Evolutionary conservation across 2,329 filamentous ascomycete species (phyloP).

Genomic region (Fusarium incarnatum): DNA sequence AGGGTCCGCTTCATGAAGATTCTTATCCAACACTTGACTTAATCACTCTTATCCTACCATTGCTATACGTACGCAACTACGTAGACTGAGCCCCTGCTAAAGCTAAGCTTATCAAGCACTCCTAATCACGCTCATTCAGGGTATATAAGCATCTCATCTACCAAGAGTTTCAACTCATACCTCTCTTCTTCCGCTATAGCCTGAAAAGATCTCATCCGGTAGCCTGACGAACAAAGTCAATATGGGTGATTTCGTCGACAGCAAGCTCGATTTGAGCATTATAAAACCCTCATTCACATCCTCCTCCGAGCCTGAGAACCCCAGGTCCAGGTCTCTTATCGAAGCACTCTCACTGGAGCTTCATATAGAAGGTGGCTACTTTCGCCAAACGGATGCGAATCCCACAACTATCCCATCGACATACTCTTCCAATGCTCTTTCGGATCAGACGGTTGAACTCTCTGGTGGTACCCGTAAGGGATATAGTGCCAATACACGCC

Average conservation of each 20-base stretch:
- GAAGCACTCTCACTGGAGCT: constrained; percentile 59
- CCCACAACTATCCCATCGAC: constrained; percentile 63
- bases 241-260: constrained; percentile 28
- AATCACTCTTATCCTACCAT: not conserved
- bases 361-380: constrained; percentile 75
- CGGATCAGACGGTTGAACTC: constrained; percentile 51
- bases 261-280: constrained; percentile 18
- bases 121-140: constrained; percentile 9
- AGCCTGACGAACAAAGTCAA: not conserved
- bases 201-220: not conserved
- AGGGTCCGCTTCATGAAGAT: constrained; percentile 2
- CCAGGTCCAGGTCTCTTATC: constrained; percentile 45
- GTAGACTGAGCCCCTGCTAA: constrained; percentile 9
- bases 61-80: not conserved
- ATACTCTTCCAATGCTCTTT: constrained; percentile 51
- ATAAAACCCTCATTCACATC: constrained; percentile 33
- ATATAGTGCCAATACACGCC: constrained; percentile 57
- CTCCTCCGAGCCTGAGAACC: constrained; percentile 35
- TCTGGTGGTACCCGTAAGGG: constrained; percentile 49
- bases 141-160: constrained; percentile 19
- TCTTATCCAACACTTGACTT: constrained; percentile 1
- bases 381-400: constrained; percentile 69
- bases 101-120: constrained; percentile 1
- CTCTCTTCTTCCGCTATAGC: not conserved
- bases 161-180: not conserved